Evolutionary conservation across 2,329 filamentous ascomycete species (phyloP).

Genomic region (Fusarium sp.): DNA sequence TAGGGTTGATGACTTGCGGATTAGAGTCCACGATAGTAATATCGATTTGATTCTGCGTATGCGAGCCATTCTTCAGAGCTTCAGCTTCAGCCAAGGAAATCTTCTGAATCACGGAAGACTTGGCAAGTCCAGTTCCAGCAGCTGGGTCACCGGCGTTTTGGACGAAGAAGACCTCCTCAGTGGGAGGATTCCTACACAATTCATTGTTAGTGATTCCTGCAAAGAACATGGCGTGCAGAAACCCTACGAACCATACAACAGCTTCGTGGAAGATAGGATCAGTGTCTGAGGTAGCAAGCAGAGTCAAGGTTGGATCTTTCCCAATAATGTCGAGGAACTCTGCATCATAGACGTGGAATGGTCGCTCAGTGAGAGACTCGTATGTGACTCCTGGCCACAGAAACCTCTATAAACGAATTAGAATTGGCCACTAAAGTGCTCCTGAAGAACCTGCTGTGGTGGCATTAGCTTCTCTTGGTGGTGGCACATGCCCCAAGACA

Average conservation of each 20-base stretch:
- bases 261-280: conserved; percentile 69
- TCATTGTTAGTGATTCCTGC: neutral
- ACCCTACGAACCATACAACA: conserved; percentile 59
- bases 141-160: conserved; percentile 63
- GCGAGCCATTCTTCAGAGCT: conserved; percentile 33
- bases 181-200: conserved; percentile 53
- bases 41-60: conserved; percentile 53
- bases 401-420: conserved; percentile 16
- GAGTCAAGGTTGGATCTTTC: conserved; percentile 61
- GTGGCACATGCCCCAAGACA: conserved; percentile 36
- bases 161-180: conserved; percentile 67
- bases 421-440: rapidly evolving
- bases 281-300: conserved; percentile 59
- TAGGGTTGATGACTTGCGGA: conserved; percentile 64
- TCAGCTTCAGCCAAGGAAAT: conserved; percentile 61
- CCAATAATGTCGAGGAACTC: conserved; percentile 66
- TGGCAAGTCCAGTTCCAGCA: conserved; percentile 64
- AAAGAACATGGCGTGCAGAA: rapidly evolving
- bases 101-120: conserved; percentile 65
- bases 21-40: conserved; percentile 58
- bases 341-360: conserved; percentile 58
- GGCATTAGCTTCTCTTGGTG: conserved; percentile 32
- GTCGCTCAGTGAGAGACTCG: conserved; percentile 38
- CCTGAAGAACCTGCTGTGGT: conserved; percentile 23
- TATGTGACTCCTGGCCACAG: conserved; percentile 44